A percentile compares a stretch with the other conserved stretches of the same genome.
Evolutionary conservation across 2,329 filamentous ascomycete genomes (phyloP).

Genomic region (Zymoseptoria tritici): DNA sequence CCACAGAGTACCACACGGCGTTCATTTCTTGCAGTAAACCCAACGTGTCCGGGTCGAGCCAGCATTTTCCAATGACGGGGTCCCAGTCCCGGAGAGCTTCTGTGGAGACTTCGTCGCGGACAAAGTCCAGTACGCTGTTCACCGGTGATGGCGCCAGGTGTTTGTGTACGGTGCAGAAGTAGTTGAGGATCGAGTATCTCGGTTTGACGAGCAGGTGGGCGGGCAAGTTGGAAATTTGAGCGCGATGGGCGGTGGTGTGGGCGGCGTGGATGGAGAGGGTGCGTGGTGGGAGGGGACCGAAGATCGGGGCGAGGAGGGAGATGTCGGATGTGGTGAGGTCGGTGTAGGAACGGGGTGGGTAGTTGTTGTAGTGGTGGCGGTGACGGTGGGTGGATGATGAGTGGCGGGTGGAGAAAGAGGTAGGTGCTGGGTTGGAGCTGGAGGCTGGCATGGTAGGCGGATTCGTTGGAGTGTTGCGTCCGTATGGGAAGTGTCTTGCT

Average conservation of each 20-base stretch:
- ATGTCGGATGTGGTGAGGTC: slow-evolving; percentile 18
- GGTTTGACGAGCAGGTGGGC: slow-evolving; percentile 14
- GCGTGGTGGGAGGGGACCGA: slow-evolving; percentile 6
- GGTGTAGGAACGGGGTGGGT: slow-evolving; percentile 12
- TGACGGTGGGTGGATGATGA: slow-evolving; percentile 1
- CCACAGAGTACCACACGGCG: slow-evolving; percentile 10
- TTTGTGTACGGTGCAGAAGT: slow-evolving; percentile 18
- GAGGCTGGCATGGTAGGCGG: background rate
- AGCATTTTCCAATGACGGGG: background rate
- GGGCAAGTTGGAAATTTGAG: slow-evolving; percentile 16
- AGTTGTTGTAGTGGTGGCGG: slow-evolving; percentile 8
- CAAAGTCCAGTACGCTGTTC: slow-evolving; percentile 12
- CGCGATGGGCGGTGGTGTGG: slow-evolving; percentile 8
- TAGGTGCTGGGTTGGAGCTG: background rate
- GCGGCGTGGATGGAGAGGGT: slow-evolving; percentile 1
- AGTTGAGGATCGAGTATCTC: slow-evolving; percentile 5
- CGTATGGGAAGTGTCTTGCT: background rate
- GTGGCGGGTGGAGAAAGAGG: background rate
- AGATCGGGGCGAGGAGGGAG: slow-evolving; percentile 12
- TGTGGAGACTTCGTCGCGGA: slow-evolving; percentile 12
- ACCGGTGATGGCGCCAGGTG: slow-evolving; percentile 17
- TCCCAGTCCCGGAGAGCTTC: slow-evolving; percentile 8
- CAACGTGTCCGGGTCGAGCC: slow-evolving; percentile 4
- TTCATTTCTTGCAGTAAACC: slow-evolving; percentile 10
- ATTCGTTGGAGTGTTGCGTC: background rate